Percentiles rank a stretch among this genome's conserved stretches.
Conservation (phyloP, 495 filamentous ascomycete species). For the Cairneyella variabilis region DNA sequence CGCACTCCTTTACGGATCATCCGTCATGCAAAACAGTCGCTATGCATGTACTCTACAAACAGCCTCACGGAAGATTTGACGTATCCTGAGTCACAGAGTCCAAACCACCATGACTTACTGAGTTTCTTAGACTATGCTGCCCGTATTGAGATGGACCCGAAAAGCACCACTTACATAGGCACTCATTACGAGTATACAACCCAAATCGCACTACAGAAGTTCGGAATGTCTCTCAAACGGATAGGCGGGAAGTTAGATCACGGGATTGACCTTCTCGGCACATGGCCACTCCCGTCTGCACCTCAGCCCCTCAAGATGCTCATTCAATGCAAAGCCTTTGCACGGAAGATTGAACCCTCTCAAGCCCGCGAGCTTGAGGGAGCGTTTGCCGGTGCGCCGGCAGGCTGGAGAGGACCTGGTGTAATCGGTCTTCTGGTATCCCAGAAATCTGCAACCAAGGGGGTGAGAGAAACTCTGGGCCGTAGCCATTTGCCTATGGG, state of each 20-base stretch:
- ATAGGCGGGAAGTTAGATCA: conserved; percentile 71
- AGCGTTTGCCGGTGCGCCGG: conserved; percentile 64
- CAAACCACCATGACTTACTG: conserved; percentile 60
- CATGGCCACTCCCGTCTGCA: conserved; percentile 62
- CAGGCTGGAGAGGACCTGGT: conserved; percentile 57
- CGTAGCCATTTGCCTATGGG: conserved; percentile 63
- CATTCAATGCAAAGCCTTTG: conserved; percentile 76
- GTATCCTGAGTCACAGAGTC: conserved; percentile 41
- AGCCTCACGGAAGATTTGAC: conserved; percentile 29
- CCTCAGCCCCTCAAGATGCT: conserved; percentile 56
- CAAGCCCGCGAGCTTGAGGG: conserved; percentile 84
- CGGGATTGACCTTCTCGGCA: conserved; percentile 82
- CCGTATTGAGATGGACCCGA: conserved; percentile 45
- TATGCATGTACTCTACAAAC: conserved; percentile 25
- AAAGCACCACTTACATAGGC: conserved; percentile 55
- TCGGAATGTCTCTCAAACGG: conserved; percentile 65
- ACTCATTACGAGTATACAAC: conserved; percentile 74
- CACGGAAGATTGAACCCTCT: conserved; percentile 54
- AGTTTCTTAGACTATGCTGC: conserved; percentile 71
- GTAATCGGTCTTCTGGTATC: conserved; percentile 62
- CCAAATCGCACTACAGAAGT: conserved; percentile 51
- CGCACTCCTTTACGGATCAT: not conserved
- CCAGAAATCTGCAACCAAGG: conserved; percentile 44
- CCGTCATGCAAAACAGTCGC: conserved; percentile 14
- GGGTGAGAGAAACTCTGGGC: conserved; percentile 61